Base-by-base conservation (phyloP, 1,284 basidiomycete genomes). In the Marasmius fiardii region DNA sequence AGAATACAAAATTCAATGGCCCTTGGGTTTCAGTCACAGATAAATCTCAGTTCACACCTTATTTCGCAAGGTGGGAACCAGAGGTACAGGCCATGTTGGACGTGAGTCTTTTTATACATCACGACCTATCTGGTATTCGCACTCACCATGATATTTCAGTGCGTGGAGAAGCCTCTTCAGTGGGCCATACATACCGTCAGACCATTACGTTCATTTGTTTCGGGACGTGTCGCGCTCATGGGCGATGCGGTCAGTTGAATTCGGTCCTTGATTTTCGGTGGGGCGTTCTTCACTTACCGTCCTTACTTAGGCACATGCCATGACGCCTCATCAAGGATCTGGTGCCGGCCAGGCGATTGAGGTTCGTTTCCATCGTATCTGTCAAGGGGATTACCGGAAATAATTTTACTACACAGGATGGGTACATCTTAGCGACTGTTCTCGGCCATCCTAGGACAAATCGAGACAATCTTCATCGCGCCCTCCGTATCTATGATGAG, bases 131-230 rank as follows among this genome's bases (percentile, higher is more conserved):
- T 23, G 8, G 24, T 3, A 18, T 3, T 21, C 26, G 23, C 6
- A 49, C 34, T 16, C 12, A 28, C 16, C 14, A 23, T 54, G n/a
- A 20, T 10, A 31, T 1, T 43, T 48, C 37, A 71, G 74, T 74
- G 72, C 54, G 70, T 75, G 18, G 67, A 72, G 14, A 68, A 68
- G 34, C 71, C 74, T 7, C 68, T 64, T 35, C 70, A 71, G 52
- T 81, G 78, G 79, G 74, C 75, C 0, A 66, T 81, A 6, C 76
- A 77, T 55, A 70, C 70, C n/a, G 59, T 77, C 2, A 63, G 64
- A n/a, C 67, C 70, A 3, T 63, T 80, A 39, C 66, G 67, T 0
- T 68, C 70, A 16, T 78, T 71, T 54, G 68, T 70, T 2, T 63
- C 64, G 11, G 72, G 69, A 0, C 63, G 68, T 1, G 70, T 79